Percentiles rank a stretch among this genome's conserved stretches.
phyloP scores from a whole-genome alignment of 495 filamentous ascomycete genomes.

The Aspergillus conjunctus region DNA sequence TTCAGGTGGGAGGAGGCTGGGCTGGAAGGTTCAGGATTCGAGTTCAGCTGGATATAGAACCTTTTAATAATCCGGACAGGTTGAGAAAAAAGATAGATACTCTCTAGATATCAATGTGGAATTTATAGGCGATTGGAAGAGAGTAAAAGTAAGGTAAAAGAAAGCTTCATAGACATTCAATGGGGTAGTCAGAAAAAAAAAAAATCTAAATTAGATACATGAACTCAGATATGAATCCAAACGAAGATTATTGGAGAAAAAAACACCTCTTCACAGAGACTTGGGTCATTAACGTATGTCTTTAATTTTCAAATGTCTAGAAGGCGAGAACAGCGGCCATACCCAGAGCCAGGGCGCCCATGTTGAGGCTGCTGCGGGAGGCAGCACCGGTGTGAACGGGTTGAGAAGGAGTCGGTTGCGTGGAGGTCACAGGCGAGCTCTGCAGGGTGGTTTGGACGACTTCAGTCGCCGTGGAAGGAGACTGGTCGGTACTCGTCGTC shows the following conservation, averaged over 20 bases:
- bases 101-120: too few species aligned
- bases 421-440: slow-evolving; percentile 28
- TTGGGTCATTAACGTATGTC: not conserved
- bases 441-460: slow-evolving; percentile 30
- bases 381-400: slow-evolving; percentile 50
- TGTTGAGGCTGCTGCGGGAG: slow-evolving; percentile 46
- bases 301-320: slow-evolving; percentile 29
- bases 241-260: not conserved
- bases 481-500: slow-evolving; percentile 19
- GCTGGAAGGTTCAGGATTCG: too few species aligned
- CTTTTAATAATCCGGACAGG: too few species aligned
- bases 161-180: slow-evolving; percentile 5
- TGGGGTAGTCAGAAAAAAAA: not conserved
- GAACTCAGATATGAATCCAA: slow-evolving; percentile 1
- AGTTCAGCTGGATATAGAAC: too few species aligned
- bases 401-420: slow-evolving; percentile 33
- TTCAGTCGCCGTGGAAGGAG: slow-evolving; percentile 19
- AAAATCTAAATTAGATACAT: not conserved
- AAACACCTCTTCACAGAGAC: not conserved
- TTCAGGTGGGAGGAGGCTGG: too few species aligned
- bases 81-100: too few species aligned
- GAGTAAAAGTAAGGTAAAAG: not conserved
- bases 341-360: slow-evolving; percentile 51
- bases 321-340: slow-evolving; percentile 45
- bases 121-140: too few species aligned